These are phyloP conservation scores for Excoecaria agallocha DNA, from an alignment of 345 rosid species.

Conservation along the genomic window DNA sequence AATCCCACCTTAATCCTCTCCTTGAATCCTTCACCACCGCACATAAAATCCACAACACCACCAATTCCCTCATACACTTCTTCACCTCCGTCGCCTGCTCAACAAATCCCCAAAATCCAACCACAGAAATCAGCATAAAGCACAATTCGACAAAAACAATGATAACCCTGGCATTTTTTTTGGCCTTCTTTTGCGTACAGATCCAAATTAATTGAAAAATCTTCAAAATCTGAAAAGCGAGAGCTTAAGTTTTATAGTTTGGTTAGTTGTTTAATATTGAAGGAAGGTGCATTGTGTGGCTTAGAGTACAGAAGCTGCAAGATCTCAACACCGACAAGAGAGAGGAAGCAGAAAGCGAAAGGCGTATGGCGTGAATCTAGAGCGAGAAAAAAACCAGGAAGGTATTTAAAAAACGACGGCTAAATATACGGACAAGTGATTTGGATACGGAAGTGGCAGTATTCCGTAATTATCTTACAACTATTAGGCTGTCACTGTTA, in stretches of 20 bases:
- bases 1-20: slow-evolving; percentile 54
- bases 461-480: neutral
- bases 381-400: neutral
- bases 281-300: neutral
- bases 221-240: neutral
- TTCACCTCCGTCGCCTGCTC: neutral
- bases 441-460: neutral
- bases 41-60: slow-evolving; percentile 30
- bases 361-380: slow-evolving; percentile 41
- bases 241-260: neutral
- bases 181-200: neutral
- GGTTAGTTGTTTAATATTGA: neutral
- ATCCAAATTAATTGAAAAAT: neutral
- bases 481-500: too few relatives aligned
- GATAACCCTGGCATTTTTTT: neutral
- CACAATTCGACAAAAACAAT: slow-evolving; percentile 6
- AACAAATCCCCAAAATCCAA: slow-evolving; percentile 9
- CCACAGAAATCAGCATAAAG: slow-evolving; percentile 18
- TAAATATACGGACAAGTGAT: neutral
- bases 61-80: slow-evolving; percentile 54
- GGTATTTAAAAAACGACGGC: neutral
- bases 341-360: slow-evolving; percentile 10
- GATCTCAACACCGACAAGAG: slow-evolving; percentile 62
- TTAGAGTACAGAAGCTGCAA: slow-evolving; percentile 32
- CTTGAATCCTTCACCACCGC: slow-evolving; percentile 33